Evolutionary conservation across 2,329 filamentous ascomycete species (phyloP).

Genomic region (Podosphaera xanthii): DNA sequence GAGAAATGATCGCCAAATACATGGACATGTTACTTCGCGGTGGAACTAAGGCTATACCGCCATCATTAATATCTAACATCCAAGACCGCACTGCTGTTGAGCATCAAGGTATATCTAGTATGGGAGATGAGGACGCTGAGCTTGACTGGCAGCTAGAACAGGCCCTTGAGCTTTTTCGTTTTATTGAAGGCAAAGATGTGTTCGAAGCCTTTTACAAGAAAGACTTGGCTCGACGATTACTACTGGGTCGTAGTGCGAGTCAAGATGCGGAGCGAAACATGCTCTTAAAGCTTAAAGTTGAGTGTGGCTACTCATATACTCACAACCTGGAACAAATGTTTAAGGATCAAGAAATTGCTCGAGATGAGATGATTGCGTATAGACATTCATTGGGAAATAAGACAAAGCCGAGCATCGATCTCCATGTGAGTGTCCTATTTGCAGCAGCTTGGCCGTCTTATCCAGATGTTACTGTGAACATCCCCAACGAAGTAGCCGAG

Average conservation of each 20-base stretch:
- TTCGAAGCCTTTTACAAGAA: constrained; percentile 99
- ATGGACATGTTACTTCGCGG: constrained; percentile 75
- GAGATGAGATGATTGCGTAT: constrained; percentile 83
- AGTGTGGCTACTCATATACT: constrained; percentile 85
- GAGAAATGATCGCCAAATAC: constrained; percentile 97
- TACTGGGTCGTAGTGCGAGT: constrained; percentile 83
- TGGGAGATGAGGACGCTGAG: constrained; percentile 75
- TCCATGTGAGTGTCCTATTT: constrained; percentile 78
- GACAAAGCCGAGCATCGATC: constrained; percentile 34
- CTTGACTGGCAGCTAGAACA: constrained; percentile 82
- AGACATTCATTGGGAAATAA: constrained; percentile 37
- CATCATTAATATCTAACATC: constrained; percentile 37
- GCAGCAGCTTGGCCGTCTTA: constrained; percentile 86
- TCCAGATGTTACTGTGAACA: constrained; percentile 44
- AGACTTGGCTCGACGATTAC: constrained; percentile 66
- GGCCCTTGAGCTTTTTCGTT: constrained; percentile 82
- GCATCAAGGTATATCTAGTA: constrained; percentile 38
- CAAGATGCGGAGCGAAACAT: constrained; percentile 91
- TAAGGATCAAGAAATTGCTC: constrained; percentile 83
- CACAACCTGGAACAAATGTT: constrained; percentile 99
- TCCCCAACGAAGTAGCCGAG: constrained; percentile 53
- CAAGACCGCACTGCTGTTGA: constrained; percentile 34
- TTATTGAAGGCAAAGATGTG: constrained; percentile 89
- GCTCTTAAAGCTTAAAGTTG: constrained; percentile 72
- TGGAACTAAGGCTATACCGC: constrained; percentile 63